Percentiles rank a stretch among this genome's conserved stretches.
These are phyloP conservation scores for Articulospora tetracladia DNA, from an alignment of 495 filamentous ascomycete genomes.

Conservation along the genomic window DNA sequence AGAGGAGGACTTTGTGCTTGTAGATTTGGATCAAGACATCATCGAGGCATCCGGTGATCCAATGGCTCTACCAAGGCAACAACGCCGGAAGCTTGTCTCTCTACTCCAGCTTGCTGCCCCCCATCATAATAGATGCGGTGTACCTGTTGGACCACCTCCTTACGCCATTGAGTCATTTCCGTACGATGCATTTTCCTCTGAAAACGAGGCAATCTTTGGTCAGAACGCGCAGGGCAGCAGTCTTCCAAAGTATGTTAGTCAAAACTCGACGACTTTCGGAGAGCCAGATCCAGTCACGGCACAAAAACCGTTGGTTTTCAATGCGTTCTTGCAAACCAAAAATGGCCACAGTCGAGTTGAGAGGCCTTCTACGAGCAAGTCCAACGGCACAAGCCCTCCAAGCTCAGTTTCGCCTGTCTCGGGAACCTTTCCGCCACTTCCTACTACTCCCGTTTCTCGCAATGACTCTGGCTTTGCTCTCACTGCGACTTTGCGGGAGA, in stretches of 20 bases:
- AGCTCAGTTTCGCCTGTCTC: constrained; percentile 85
- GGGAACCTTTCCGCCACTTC: constrained; percentile 68
- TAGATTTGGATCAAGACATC: constrained; percentile 85
- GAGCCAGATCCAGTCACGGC: constrained; percentile 48
- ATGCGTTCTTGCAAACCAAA: constrained; percentile 80
- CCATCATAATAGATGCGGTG: constrained; percentile 82
- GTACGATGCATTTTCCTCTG: constrained; percentile 81
- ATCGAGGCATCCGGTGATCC: constrained; percentile 79
- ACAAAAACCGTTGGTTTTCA: constrained; percentile 65
- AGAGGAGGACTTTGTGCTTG: constrained; percentile 93
- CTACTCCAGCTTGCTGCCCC: constrained; percentile 87
- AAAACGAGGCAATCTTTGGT: constrained; percentile 76
- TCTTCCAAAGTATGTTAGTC: constrained; percentile 76
- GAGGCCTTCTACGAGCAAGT: constrained; percentile 78
- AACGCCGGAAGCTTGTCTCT: constrained; percentile 83
- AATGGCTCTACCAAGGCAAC: constrained; percentile 75
- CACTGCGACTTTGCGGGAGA: constrained; percentile 81
- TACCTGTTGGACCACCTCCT: constrained; percentile 81
- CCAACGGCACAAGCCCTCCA: constrained; percentile 71
- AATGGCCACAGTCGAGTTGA: constrained; percentile 61
- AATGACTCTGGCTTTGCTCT: constrained; percentile 88
- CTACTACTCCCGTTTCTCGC: constrained; percentile 72
- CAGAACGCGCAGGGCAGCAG: constrained; percentile 64
- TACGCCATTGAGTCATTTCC: constrained; percentile 93
- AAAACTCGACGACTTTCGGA: constrained; percentile 85